These are phyloP conservation scores for Tremella fuciformis DNA, from an alignment of 768 basidiomycete species.

Conservation along the genomic window DNA sequence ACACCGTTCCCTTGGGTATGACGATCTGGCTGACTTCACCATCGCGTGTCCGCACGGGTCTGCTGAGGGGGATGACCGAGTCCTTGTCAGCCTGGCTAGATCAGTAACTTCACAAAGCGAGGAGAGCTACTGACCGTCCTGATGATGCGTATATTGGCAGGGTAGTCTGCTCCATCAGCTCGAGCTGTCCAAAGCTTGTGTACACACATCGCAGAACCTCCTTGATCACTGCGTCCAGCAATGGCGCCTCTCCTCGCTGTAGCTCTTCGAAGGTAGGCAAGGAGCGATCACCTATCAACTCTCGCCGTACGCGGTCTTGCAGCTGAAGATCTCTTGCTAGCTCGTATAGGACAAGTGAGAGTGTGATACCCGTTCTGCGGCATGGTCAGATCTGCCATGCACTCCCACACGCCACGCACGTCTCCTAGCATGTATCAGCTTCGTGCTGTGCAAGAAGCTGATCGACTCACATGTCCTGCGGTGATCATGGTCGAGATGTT, in stretches of 20 bases:
- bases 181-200: no score
- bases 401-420: no score
- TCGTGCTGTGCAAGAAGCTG: not conserved
- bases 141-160: conserved; percentile 4
- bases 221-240: conserved; percentile 1
- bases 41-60: no score
- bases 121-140: not conserved
- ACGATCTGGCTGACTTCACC: no score
- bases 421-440: not conserved
- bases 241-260: not conserved
- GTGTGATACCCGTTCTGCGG: not conserved
- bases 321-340: not conserved
- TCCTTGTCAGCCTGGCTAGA: not conserved
- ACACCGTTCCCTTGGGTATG: no score
- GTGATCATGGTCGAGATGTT: conserved; percentile 4
- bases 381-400: not conserved
- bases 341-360: not conserved
- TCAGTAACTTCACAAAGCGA: not conserved
- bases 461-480: not conserved
- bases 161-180: not conserved
- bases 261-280: not conserved
- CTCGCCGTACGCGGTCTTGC: not conserved
- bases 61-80: no score
- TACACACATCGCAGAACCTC: not conserved
- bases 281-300: not conserved